These are phyloP conservation scores for Hygrocybe coccinea DNA, from an alignment of 768 basidiomycete species.

Conservation along the genomic window DNA sequence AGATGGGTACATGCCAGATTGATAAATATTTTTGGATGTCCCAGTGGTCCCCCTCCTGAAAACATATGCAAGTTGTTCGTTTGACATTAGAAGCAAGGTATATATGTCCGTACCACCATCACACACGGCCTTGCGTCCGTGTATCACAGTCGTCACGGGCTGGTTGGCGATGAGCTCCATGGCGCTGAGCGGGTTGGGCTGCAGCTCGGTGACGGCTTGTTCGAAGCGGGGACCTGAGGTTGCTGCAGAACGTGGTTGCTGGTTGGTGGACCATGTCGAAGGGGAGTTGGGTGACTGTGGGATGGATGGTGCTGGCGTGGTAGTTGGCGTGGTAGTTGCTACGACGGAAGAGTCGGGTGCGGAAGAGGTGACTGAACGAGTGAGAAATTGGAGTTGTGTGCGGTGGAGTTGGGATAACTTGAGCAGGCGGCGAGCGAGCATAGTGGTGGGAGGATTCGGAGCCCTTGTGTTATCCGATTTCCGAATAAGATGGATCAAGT, in stretches of 20 bases:
- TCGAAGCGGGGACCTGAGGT: constrained; percentile 80
- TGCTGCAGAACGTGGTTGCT: constrained; percentile 60
- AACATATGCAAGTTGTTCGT: no score
- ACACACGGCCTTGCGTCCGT: constrained; percentile 83
- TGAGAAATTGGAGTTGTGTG: neutral
- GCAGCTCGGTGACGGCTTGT: constrained; percentile 81
- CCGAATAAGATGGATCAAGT: no score
- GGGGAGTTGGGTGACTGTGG: constrained; percentile 82
- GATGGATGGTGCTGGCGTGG: constrained; percentile 32
- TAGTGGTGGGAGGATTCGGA: no score
- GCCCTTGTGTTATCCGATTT: no score
- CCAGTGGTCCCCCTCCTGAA: constrained; percentile 86
- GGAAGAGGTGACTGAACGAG: constrained; percentile 8
- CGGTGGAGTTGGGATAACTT: neutral
- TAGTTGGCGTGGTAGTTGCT: constrained; percentile 4
- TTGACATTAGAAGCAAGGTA: no score
- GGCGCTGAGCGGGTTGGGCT: constrained; percentile 85
- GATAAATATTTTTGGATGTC: constrained; percentile 95
- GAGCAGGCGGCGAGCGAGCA: neutral
- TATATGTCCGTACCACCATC: constrained; percentile 74
- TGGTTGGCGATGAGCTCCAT: constrained; percentile 87
- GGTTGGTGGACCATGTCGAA: constrained; percentile 80
- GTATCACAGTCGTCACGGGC: constrained; percentile 75
- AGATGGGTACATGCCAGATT: constrained; percentile 65
- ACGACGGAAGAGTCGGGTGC: constrained; percentile 12